Conservation (phyloP, 23 red algal species). For the Gracilaria caudata region DNA sequence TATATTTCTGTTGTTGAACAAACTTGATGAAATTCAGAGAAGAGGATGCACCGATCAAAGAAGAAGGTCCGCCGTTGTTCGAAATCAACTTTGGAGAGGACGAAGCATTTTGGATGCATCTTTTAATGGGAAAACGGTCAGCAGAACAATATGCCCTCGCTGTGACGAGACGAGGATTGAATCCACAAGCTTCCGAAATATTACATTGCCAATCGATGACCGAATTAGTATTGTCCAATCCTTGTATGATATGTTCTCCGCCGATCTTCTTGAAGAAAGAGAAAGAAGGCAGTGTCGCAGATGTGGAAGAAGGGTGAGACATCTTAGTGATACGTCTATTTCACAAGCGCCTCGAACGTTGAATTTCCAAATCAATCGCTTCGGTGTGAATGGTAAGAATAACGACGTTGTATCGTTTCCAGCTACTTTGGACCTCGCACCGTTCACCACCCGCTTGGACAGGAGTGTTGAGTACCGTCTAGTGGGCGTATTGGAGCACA, state of each 20-base stretch:
- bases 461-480: background rate
- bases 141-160: background rate
- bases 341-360: background rate
- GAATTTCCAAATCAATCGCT: background rate
- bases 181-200: background rate
- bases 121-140: background rate
- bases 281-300: background rate
- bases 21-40: background rate
- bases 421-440: background rate
- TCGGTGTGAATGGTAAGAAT: background rate
- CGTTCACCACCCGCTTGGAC: background rate
- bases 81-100: background rate
- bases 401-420: background rate
- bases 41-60: background rate
- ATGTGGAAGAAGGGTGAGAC: background rate
- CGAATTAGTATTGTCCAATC: background rate
- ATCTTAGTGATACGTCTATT: background rate
- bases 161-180: background rate
- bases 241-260: background rate
- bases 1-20: background rate
- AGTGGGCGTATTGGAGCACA: background rate
- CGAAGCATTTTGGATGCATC: background rate
- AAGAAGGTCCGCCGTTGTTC: background rate
- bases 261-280: background rate
- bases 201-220: background rate